Evolutionary conservation across 148 eudicot genomes (phyloP).

Genomic region (Amaranthus cruentus): DNA sequence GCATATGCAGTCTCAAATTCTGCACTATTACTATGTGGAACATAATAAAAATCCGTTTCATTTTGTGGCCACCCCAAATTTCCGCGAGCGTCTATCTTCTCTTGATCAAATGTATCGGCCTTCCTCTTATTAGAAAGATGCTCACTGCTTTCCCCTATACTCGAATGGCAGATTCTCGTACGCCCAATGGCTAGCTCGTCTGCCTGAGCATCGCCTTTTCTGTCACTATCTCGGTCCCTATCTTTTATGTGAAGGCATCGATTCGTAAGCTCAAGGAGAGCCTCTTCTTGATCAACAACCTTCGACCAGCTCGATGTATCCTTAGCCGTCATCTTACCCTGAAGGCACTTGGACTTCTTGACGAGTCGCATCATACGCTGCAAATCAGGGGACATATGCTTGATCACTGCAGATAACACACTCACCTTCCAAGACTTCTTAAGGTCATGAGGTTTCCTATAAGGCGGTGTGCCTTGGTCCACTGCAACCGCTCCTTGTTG

Average conservation of each 20-base stretch:
- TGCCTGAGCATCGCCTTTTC: neutral
- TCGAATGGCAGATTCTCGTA: neutral
- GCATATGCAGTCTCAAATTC: constrained; percentile 2
- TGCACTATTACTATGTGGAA: neutral
- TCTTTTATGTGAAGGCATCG: constrained; percentile 14
- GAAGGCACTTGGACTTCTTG: constrained; percentile 39
- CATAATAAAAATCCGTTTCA: constrained; percentile 7
- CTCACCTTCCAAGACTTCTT: constrained; percentile 46
- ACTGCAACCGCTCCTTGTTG: constrained; percentile 15
- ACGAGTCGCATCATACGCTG: constrained; percentile 28
- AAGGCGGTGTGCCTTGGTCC: constrained; percentile 30
- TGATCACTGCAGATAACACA: constrained; percentile 37
- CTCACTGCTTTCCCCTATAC: neutral
- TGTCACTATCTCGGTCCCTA: constrained; percentile 3
- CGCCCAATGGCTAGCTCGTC: neutral
- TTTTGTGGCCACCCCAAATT: constrained; percentile 6
- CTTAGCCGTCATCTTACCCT: constrained; percentile 44
- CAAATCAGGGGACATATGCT: constrained; percentile 41
- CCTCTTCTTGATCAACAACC: constrained; percentile 22
- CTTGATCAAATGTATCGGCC: constrained; percentile 6
- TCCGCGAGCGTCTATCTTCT: neutral
- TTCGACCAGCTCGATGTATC: constrained; percentile 35
- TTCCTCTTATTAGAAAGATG: constrained; percentile 18
- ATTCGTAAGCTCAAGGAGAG: constrained; percentile 14
- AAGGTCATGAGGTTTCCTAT: constrained; percentile 40